These are phyloP conservation scores for Dipteronia dyeriana DNA, from an alignment of 345 rosid genomes.

Conservation along the genomic window DNA sequence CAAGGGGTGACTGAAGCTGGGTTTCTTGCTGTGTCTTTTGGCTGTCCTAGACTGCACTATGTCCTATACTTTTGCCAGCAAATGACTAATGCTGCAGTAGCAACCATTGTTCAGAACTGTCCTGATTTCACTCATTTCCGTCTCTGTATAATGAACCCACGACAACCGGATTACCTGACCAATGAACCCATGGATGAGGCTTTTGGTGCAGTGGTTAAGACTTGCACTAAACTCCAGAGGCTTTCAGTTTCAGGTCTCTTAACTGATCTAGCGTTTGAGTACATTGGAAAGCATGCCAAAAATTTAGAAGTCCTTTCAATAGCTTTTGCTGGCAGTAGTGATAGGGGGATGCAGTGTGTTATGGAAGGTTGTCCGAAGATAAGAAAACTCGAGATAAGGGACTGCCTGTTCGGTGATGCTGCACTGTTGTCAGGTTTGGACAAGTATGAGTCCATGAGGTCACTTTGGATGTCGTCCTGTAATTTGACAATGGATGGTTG, in stretches of 20 bases:
- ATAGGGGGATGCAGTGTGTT: constrained; percentile 65
- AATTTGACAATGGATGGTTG: constrained; percentile 66
- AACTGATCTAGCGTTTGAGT: constrained; percentile 65
- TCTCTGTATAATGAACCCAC: constrained; percentile 69
- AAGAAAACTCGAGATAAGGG: constrained; percentile 73
- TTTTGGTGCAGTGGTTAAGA: constrained; percentile 69
- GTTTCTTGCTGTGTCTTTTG: constrained; percentile 52
- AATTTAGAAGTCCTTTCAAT: constrained; percentile 72
- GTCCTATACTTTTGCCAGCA: constrained; percentile 69
- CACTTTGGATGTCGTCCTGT: constrained; percentile 80
- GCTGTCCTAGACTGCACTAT: constrained; percentile 62
- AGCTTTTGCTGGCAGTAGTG: constrained; percentile 81
- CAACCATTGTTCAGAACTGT: constrained; percentile 61
- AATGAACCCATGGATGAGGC: constrained; percentile 73
- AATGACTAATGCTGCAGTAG: constrained; percentile 79
- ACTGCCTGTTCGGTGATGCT: constrained; percentile 66
- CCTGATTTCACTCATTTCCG: constrained; percentile 75
- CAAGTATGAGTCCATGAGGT: constrained; percentile 72
- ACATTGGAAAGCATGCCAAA: constrained; percentile 64
- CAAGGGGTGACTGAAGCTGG: no score
- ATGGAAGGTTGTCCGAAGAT: constrained; percentile 61
- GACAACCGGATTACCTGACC: constrained; percentile 63
- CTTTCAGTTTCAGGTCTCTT: constrained; percentile 68
- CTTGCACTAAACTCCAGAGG: constrained; percentile 62
- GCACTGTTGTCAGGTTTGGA: constrained; percentile 68